Percentiles rank a stretch among this genome's conserved stretches.
These are phyloP conservation scores for Blastobotrys ciferrii DNA, from an alignment of 1,139 yeast species.

Conservation along the genomic window DNA sequence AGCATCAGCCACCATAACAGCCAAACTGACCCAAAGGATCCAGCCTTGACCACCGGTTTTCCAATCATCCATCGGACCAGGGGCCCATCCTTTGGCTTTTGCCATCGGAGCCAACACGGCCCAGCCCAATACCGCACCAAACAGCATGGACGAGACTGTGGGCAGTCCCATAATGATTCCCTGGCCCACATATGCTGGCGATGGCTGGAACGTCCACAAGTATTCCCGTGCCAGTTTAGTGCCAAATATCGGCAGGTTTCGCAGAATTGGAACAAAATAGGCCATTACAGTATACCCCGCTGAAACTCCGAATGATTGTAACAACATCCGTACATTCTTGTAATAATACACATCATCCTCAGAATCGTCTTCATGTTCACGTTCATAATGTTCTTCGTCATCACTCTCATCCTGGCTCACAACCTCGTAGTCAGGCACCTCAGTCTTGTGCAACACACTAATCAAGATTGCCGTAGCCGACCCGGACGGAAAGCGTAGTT, in stretches of 20 bases:
- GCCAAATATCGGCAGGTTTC: conserved; percentile 77
- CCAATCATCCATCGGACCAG: conserved; percentile 90
- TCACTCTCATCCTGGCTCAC: conserved; percentile 17
- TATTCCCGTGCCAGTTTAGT: conserved; percentile 56
- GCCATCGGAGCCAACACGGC: conserved; percentile 81
- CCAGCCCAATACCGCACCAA: conserved; percentile 93
- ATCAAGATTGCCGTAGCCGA: conserved; percentile 93
- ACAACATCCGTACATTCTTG: conserved; percentile 57
- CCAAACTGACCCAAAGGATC: conserved; percentile 91
- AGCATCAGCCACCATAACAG: conserved; percentile 93
- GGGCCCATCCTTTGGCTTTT: conserved; percentile 73
- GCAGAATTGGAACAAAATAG: conserved; percentile 69
- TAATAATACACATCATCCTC: conserved; percentile 37
- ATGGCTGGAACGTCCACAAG: conserved; percentile 88
- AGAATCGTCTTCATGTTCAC: conserved; percentile 5
- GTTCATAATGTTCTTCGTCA: conserved; percentile 15
- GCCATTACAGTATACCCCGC: conserved; percentile 69
- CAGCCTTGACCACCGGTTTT: conserved; percentile 93
- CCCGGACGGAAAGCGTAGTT: conserved; percentile 91
- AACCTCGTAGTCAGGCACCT: conserved; percentile 19
- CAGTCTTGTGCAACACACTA: conserved; percentile 71
- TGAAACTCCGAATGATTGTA: conserved; percentile 63
- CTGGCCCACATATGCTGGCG: conserved; percentile 96
- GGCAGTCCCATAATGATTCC: conserved; percentile 97
- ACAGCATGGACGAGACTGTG: conserved; percentile 85